Evolutionary conservation across 441 rosid species (phyloP), one percentile per base, ranked within the genome.

Genomic region (Rhodomyrtus psidioides): DNA sequence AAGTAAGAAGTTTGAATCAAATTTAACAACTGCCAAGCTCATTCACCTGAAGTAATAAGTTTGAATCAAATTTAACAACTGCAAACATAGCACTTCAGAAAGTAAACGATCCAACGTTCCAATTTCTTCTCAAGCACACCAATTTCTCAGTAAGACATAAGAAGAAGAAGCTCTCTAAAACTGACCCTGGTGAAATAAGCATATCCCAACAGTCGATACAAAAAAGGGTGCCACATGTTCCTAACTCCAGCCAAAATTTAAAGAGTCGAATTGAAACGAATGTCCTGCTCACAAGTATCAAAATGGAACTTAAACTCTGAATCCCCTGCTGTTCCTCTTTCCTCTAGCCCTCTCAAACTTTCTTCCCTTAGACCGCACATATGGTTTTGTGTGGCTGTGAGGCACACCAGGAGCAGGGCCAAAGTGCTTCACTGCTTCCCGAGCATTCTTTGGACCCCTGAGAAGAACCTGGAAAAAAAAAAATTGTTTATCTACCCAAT

Each of bases 351-450:
- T 94, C 93, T 97, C 99, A 83, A 94, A 97, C 89, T 97, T 97
- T 90, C 98, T 96, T 88, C 99, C 99, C 91, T 90, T 92, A 1
- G 94, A 83, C 12, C 98, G 94, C 55, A 96, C 98, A 74, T 94
- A 96, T 5, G 99, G 98, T 90, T 96, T 97, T 21, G 98, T 84
- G 89, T 92, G 94, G 91, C 98, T 97, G 94, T 92, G 95, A 23
- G 99, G 99, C 81, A 97, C 98, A 90, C 99, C 97, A 65, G 99
- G 99, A 60, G 99, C 98, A 15, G 94, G 97, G 5, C 99, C 99
- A 15, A 97, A 97, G 92, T 97, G 99, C 89, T 96, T 97, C 84
- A 95, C 99, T 30, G 98, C 99, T 84, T 97, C 99, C 83, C 99
- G 97, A 21, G 98, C 90, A 86, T 94, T 97, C 97, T 96, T 97